Conservation (phyloP, 805 yeast genomes). For the Saturnispora saitoi region DNA sequence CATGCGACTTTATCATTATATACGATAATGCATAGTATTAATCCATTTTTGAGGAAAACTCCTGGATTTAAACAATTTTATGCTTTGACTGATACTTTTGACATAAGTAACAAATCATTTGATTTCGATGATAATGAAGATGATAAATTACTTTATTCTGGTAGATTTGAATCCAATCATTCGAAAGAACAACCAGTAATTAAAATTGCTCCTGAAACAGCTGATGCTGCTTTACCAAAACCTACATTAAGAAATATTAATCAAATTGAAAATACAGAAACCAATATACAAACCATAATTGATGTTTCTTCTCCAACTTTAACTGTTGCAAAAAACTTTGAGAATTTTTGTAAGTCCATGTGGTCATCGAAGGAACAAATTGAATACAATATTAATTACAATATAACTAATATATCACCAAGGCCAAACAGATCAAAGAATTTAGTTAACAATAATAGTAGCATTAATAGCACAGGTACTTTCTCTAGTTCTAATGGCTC, state of each 20-base stretch:
- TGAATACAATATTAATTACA: constrained; percentile 2
- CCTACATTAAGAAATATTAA: neutral
- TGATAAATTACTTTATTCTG: neutral
- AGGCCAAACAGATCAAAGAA: constrained; percentile 1
- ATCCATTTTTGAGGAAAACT: constrained; percentile 19
- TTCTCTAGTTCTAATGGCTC: neutral
- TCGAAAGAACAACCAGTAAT: neutral
- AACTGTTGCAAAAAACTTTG: constrained; percentile 33
- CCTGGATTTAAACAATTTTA: constrained; percentile 8
- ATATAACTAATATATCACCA: neutral
- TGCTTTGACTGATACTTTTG: constrained; percentile 6
- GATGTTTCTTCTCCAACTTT: constrained; percentile 29
- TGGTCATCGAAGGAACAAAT: constrained; percentile 21
- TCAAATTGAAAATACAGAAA: neutral
- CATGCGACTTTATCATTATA: constrained; percentile 26
- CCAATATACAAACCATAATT: constrained; percentile 25
- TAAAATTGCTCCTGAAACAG: neutral
- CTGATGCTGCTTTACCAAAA: constrained; percentile 7
- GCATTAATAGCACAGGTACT: neutral
- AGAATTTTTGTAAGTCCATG: constrained; percentile 29
- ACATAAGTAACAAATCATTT: neutral
- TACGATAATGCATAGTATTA: constrained; percentile 23
- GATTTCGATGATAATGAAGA: constrained; percentile 2
- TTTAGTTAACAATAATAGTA: neutral
- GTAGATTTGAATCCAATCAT: neutral